These are phyloP conservation scores for Fusarium miscanthi DNA, from an alignment of 2,329 filamentous ascomycete species.

Conservation along the genomic window DNA sequence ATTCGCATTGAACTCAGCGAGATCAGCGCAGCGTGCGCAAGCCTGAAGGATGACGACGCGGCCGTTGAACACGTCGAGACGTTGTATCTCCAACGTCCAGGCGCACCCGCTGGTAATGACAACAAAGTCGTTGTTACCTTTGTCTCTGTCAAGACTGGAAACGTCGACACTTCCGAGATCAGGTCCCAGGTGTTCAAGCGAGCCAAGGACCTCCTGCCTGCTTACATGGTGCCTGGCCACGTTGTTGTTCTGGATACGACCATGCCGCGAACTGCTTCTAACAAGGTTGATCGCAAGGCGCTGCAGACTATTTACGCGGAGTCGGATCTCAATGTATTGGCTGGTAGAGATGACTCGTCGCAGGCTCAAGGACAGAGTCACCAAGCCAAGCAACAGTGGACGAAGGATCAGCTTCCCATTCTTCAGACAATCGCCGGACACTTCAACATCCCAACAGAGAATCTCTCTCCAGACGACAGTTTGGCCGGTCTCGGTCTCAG, in stretches of 20 bases:
- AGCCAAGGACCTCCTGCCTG: slow-evolving; percentile 7
- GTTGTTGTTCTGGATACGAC: slow-evolving; percentile 26
- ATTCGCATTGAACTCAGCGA: slow-evolving; percentile 27
- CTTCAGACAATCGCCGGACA: slow-evolving; percentile 8
- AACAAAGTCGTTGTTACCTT: slow-evolving; percentile 26
- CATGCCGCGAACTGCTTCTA: slow-evolving; percentile 24
- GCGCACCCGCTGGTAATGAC: background rate
- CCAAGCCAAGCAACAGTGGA: background rate
- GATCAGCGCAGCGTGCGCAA: slow-evolving; percentile 28
- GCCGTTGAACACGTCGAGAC: slow-evolving; percentile 23
- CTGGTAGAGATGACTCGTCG: background rate
- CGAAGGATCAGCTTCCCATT: background rate
- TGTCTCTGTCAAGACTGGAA: slow-evolving; percentile 15
- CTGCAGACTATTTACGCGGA: slow-evolving; percentile 11
- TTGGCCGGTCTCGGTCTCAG: slow-evolving; percentile 25
- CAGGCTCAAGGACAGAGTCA: fast-evolving
- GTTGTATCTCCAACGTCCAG: background rate
- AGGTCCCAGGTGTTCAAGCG: slow-evolving; percentile 13
- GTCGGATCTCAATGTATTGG: background rate
- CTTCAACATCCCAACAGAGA: slow-evolving; percentile 8
- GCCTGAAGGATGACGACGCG: slow-evolving; percentile 12
- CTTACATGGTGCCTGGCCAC: slow-evolving; percentile 27
- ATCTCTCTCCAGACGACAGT: slow-evolving; percentile 8
- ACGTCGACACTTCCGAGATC: slow-evolving; percentile 1
- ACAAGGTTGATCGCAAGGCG: slow-evolving; percentile 28